Evolutionary conservation across 306 rosid species (phyloP), one percentile per base, ranked within the genome.

Genomic region (Quercus gilva): DNA sequence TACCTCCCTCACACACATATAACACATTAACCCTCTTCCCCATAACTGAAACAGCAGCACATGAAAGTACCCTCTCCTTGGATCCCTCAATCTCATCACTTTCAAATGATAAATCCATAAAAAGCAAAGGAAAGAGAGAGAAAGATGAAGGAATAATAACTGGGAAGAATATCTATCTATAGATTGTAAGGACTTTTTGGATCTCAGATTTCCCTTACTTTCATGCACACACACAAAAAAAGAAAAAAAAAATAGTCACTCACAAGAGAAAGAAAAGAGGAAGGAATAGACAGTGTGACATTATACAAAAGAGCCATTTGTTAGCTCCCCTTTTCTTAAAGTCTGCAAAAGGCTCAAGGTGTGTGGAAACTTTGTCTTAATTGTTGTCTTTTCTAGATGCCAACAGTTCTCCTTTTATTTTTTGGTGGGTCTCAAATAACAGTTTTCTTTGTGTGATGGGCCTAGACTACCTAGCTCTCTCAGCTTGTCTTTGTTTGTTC

Each of bases 331-430:
- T 89, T 85, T 91, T 86, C 91, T 88, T 88, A 81, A 94, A 92
- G 87, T 88, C 90, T 84, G 96, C 86, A 91, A 94, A 94, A 92
- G 96, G 56, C 81, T 84, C 79, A 78, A 80, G 80, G 79, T 84
- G 84, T 85, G 94, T 88, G 85, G 90, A 90, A 94, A 94, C 85
- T 90, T 92, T 94, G 97, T 94, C 96, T 90, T 88, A 82, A 88
- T 90, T 41, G 43, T 85, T 91, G 96, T 94, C 97, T 90, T 89
- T 87, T 94, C 78, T 82, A 76, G 92, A 84, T 90, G 94, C 91
- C 89, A 85, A 85, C 76, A 71, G 65, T 26, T 71, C 81, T 84
- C 82, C 78, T 81, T 81, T 87, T 37, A 3, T 41, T 41, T 41
- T 69, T 79, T 69, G 81, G 89, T 87, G 88, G 90, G 90, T 79